Evolutionary conservation across 371 early-diverging fungal species (phyloP).

Genomic region (Ordospora pajunii): DNA sequence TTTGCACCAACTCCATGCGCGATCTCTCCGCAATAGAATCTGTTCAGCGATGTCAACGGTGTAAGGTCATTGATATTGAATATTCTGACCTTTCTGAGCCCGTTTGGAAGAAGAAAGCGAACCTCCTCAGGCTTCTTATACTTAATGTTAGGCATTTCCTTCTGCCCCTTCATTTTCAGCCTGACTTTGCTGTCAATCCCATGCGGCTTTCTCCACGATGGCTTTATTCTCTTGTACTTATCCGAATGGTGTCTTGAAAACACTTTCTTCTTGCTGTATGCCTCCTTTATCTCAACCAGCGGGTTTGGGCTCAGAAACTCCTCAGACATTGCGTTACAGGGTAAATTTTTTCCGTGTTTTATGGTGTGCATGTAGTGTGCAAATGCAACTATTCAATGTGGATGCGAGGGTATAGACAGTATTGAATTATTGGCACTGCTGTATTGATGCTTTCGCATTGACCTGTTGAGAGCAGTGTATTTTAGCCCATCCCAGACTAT

Average conservation of each 20-base stretch:
- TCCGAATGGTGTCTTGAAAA: constrained; percentile 97
- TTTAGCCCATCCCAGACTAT: no score
- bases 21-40: constrained; percentile 93
- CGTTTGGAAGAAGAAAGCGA: constrained; percentile 86
- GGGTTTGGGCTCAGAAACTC: constrained; percentile 28
- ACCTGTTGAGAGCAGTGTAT: no score
- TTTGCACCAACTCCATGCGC: constrained; percentile 88
- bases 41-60: constrained; percentile 90
- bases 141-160: constrained; percentile 97
- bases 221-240: constrained; percentile 67
- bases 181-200: constrained; percentile 99
- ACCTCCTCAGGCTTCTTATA: constrained; percentile 70
- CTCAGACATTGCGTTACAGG: constrained; percentile 15
- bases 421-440: no score
- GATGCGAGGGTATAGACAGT: no score
- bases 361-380: not conserved
- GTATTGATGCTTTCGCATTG: no score
- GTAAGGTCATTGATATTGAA: constrained; percentile 85
- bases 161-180: constrained; percentile 89
- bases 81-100: constrained; percentile 92
- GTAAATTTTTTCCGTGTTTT: constrained; percentile 23
- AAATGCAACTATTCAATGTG: not conserved
- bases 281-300: constrained; percentile 22
- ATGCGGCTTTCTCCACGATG: constrained; percentile 98
- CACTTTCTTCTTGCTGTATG: constrained; percentile 78